A percentile compares a stretch with the other conserved stretches of the same genome.
phyloP scores from a whole-genome alignment of 257 asterid genomes.

The Craterostigma plantagineum region DNA sequence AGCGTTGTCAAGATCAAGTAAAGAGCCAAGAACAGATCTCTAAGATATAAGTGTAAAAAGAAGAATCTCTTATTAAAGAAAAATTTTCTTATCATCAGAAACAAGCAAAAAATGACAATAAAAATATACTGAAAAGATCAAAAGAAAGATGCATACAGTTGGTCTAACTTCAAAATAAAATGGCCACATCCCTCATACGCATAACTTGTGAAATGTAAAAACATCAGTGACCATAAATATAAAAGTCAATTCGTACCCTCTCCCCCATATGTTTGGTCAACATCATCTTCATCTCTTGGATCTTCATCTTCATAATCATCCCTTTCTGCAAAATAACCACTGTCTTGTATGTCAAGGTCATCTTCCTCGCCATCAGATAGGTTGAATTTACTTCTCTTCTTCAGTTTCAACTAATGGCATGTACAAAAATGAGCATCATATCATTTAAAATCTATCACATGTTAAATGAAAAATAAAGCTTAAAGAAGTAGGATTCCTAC shows the following conservation, averaged over 20 bases:
- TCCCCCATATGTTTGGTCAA: conserved; percentile 13
- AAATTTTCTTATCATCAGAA: too few relatives aligned
- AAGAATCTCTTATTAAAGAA: too few relatives aligned
- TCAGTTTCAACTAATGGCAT: conserved; percentile 38
- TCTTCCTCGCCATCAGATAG: conserved; percentile 93
- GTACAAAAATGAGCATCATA: conserved; percentile 4
- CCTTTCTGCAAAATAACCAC: conserved; percentile 24
- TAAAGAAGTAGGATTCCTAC: conserved; percentile 11
- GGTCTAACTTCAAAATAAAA: too few relatives aligned
- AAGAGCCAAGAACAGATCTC: too few relatives aligned
- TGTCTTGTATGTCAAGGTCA: conserved; percentile 36
- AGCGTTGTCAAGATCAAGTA: too few relatives aligned
- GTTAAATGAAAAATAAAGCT: neutral
- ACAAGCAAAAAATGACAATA: too few relatives aligned
- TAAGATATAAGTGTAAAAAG: too few relatives aligned
- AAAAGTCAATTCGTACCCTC: conserved; percentile 22
- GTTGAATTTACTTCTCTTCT: conserved; percentile 56
- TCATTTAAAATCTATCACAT: neutral
- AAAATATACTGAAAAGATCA: too few relatives aligned
- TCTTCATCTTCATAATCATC: conserved; percentile 83
- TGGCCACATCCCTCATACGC: too few relatives aligned
- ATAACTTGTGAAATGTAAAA: neutral
- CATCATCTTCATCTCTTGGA: conserved; percentile 50
- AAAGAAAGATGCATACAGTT: too few relatives aligned
- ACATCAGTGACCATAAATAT: neutral